A percentile compares a stretch with the other conserved stretches of the same genome.
These are phyloP conservation scores for Fraxinus angustifolia DNA, from an alignment of 305 asterid genomes.

Conservation along the genomic window DNA sequence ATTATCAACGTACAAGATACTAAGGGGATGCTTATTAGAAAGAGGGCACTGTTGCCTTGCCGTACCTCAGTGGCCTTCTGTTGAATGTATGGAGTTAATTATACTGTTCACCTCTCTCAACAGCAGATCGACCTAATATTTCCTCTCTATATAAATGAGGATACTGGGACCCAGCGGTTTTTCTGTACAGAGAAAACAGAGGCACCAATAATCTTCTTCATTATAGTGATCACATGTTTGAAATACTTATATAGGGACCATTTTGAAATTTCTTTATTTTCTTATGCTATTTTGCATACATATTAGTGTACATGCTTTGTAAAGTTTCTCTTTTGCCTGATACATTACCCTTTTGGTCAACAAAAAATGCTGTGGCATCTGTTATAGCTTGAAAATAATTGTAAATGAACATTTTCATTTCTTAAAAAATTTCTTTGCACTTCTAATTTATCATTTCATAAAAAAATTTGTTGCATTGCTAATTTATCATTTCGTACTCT, in stretches of 20 bases:
- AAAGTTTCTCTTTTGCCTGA: not conserved
- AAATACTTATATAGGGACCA: not conserved
- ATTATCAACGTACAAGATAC: not conserved
- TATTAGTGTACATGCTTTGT: not conserved
- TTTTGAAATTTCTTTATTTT: not conserved
- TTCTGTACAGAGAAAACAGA: not conserved
- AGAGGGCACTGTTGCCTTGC: not conserved
- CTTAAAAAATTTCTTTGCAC: not conserved
- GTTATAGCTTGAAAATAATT: not conserved
- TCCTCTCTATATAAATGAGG: not conserved
- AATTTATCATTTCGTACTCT: not conserved
- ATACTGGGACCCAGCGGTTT: not conserved
- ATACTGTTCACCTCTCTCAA: not conserved
- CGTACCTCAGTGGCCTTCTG: not conserved
- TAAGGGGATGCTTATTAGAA: not conserved
- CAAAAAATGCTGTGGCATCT: not conserved
- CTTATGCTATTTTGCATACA: not conserved
- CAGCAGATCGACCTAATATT: not conserved
- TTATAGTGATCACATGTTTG: not conserved
- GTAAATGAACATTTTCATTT: not conserved
- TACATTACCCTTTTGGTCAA: not conserved
- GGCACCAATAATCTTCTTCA: not conserved
- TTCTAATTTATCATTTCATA: not conserved
- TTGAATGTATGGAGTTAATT: not conserved
- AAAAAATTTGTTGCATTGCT: not conserved